Conservation (phyloP, 805 yeast genomes). For the Sungouiella blattae region DNA sequence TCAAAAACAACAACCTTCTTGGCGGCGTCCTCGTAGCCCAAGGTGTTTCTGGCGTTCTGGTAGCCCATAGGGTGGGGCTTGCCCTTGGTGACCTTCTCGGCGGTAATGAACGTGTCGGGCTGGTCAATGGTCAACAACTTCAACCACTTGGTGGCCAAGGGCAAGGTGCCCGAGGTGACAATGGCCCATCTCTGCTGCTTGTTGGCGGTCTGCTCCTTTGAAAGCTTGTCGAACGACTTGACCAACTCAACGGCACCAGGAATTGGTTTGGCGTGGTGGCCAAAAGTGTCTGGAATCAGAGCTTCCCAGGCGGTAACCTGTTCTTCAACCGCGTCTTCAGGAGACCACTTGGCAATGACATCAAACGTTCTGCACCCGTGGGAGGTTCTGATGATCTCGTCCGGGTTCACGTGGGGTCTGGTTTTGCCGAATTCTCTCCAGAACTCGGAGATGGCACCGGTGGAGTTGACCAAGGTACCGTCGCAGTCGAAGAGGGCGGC, state of each 20-base stretch:
- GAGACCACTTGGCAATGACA: slow-evolving; percentile 69
- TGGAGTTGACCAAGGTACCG: slow-evolving; percentile 82
- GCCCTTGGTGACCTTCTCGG: slow-evolving; percentile 74
- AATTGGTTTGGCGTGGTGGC: slow-evolving; percentile 69
- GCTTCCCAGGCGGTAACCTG: slow-evolving; percentile 67
- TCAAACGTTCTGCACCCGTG: slow-evolving; percentile 87
- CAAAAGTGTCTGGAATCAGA: slow-evolving; percentile 66
- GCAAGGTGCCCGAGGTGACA: slow-evolving; percentile 79
- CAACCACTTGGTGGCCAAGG: slow-evolving; percentile 79
- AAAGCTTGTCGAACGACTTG: slow-evolving; percentile 47
- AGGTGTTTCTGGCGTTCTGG: slow-evolving; percentile 50
- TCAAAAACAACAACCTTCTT: slow-evolving; percentile 66
- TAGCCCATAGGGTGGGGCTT: slow-evolving; percentile 89
- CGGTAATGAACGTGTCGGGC: slow-evolving; percentile 79
- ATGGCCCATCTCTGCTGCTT: slow-evolving; percentile 70
- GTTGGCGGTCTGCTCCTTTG: slow-evolving; percentile 40
- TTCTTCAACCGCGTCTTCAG: slow-evolving; percentile 65
- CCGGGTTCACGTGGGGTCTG: slow-evolving; percentile 66
- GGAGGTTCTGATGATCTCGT: slow-evolving; percentile 65
- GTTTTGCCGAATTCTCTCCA: slow-evolving; percentile 72
- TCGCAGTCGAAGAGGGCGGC: slow-evolving; percentile 76
- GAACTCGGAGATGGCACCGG: slow-evolving; percentile 76
- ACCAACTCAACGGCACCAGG: slow-evolving; percentile 71
- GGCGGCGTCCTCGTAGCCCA: slow-evolving; percentile 35
- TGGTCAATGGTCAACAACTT: slow-evolving; percentile 52